A percentile compares a stretch with the other conserved stretches of the same genome.
Evolutionary conservation across 345 rosid species (phyloP).

Genomic region (Syzygium oleosum): DNA sequence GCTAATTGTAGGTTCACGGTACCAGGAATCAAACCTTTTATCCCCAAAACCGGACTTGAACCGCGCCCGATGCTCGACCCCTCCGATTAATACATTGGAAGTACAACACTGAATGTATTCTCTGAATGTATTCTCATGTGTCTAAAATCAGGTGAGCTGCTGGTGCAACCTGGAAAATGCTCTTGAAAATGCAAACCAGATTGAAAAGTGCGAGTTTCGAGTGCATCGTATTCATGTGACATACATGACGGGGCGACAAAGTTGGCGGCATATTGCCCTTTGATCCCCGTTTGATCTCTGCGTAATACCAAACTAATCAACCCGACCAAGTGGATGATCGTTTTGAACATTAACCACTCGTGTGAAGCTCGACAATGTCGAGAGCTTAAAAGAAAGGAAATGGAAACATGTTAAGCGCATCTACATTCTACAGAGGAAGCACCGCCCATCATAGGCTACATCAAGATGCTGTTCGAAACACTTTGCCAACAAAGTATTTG

Average conservation of each 20-base stretch:
- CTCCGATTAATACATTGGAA: background rate
- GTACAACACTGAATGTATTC: background rate
- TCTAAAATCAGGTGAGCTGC: background rate
- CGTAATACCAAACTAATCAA: background rate
- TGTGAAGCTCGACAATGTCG: background rate
- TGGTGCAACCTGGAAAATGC: background rate
- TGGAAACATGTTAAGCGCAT: background rate
- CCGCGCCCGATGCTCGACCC: accelerated
- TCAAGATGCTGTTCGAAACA: background rate
- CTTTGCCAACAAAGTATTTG: background rate
- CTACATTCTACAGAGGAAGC: background rate
- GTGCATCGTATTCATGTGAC: too few species aligned
- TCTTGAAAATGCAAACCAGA: background rate
- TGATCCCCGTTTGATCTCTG: background rate
- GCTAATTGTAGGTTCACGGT: accelerated
- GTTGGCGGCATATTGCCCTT: background rate
- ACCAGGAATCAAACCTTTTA: accelerated
- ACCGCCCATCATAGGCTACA: background rate
- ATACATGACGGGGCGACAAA: too few species aligned
- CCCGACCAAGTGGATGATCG: background rate
- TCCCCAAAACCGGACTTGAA: background rate
- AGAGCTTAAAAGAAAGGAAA: background rate
- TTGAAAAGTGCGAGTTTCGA: too few species aligned
- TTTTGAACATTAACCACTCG: too few species aligned
- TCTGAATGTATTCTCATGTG: background rate